Base-by-base conservation (phyloP, 345 rosid species). In the Pistacia vera region DNA sequence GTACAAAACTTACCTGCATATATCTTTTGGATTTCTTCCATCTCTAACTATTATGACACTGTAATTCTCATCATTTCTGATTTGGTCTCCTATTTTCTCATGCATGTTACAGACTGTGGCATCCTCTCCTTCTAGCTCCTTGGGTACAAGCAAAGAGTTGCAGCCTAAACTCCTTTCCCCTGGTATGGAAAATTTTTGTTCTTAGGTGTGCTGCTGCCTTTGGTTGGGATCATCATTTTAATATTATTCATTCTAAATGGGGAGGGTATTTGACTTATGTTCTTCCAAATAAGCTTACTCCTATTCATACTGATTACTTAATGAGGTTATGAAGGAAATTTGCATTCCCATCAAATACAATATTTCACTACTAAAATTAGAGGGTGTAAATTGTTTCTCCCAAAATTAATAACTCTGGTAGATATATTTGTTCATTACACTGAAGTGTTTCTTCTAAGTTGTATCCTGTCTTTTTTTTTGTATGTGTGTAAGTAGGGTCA, bases 51-150 rank as follows among this genome's bases (percentile, higher is more conserved):
- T 17, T 5, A 2, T 63, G 58, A 55, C 14, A 48, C 25, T 35
- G 25, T 69, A 14, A 71, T 68, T 30, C 1, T 5, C 22, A 63
- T 2, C 8, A 33, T 36, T 28, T 18, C 18, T 70, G 11, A 41
- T 41, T 41, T 41, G 6, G 9, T 41, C 65, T 38, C 75, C 59
- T 52, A 41, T 68, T 56, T 11, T 68, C 16, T 81, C 36, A 20
- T 82, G 78, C 68, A 49, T 79, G 76, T 73, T 52, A 75, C 86
- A 93, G 98, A 84, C 83, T 17, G 77, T 89, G 80, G 95, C 86
- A 77, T 83, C 88, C 71, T 81, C 88, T 78, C 79, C 85, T 77
- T 81, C 90, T 75, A 70, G 79, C 51, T 81, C 88, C 66, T 52
- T 46, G 30, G 63, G 73, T 73, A 22, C 65, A 14, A 80, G 78